Evolutionary conservation across 108 stramenopile species (phyloP).

Genomic region (Cyclotella baltica): DNA sequence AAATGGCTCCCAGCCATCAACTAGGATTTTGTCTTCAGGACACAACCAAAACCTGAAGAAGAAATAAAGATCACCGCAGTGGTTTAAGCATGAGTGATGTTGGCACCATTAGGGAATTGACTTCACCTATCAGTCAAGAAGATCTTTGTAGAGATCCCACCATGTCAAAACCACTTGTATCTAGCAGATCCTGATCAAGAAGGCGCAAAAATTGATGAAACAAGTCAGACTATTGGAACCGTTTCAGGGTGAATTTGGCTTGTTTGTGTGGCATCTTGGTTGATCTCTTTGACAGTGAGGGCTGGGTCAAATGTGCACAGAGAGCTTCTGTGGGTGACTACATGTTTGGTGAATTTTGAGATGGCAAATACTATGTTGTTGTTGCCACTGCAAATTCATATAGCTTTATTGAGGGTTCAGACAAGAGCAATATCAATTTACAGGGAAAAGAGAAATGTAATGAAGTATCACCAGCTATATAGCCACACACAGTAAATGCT

Average conservation of each 20-base stretch:
- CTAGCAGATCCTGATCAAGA: background rate
- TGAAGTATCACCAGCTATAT: conserved; percentile 20
- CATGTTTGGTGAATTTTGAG: conserved; percentile 30
- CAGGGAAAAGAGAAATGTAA: conserved; percentile 33
- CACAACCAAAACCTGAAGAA: background rate
- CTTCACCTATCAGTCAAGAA: too few relatives aligned
- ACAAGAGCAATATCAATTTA: conserved; percentile 25
- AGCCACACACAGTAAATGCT: conserved; percentile 19
- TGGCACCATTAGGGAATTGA: background rate
- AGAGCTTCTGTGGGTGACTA: conserved; percentile 38
- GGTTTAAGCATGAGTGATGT: too few relatives aligned
- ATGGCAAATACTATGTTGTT: conserved; percentile 35
- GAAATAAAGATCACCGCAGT: too few relatives aligned
- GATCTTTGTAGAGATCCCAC: too few relatives aligned
- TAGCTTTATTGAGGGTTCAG: conserved; percentile 1
- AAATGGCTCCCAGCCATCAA: background rate
- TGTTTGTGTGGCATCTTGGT: conserved; percentile 42
- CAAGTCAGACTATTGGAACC: background rate
- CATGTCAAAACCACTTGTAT: too few relatives aligned
- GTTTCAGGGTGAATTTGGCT: conserved; percentile 39
- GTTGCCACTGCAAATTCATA: conserved; percentile 12
- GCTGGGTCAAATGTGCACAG: conserved; percentile 34
- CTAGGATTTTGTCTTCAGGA: conserved; percentile 5
- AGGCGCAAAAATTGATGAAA: background rate
- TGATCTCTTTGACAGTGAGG: conserved; percentile 28